Evolutionary conservation across 352 stramenopile species (phyloP).

Genomic region (Aphanomyces stellatus): DNA sequence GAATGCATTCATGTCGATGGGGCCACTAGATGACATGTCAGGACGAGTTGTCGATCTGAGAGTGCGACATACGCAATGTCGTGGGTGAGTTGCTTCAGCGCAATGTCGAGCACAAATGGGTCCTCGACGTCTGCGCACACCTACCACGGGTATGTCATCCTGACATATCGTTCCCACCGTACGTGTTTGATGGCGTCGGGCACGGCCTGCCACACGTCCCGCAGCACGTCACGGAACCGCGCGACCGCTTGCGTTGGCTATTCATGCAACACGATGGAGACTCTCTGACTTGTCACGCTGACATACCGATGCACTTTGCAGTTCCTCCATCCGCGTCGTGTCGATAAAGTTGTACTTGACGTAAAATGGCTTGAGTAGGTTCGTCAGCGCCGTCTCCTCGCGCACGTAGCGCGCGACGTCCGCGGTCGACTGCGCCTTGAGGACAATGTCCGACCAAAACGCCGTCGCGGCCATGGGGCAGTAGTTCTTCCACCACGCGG

Average conservation of each 20-base stretch:
- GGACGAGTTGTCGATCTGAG: no score
- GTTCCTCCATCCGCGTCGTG: constrained; percentile 56
- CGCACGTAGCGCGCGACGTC: not conserved
- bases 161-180: not conserved
- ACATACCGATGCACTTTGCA: constrained; percentile 32
- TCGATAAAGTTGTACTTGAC: constrained; percentile 72
- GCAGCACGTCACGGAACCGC: constrained; percentile 36
- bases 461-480: constrained; percentile 46
- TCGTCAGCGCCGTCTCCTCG: constrained; percentile 23
- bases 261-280: no score
- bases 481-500: constrained; percentile 49
- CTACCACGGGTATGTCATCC: no score
- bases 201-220: constrained; percentile 50
- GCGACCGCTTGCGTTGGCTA: constrained; percentile 17
- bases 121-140: constrained; percentile 49
- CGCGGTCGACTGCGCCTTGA: not conserved
- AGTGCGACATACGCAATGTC: not conserved
- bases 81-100: constrained; percentile 30
- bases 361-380: constrained; percentile 53
- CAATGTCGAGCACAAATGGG: constrained; percentile 52
- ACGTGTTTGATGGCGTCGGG: constrained; percentile 29
- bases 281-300: no score
- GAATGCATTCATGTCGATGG: constrained; percentile 57
- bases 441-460: constrained; percentile 67
- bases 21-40: not conserved